Conservation (phyloP, 2,329 filamentous ascomycete species). For the Nemania sp. region DNA sequence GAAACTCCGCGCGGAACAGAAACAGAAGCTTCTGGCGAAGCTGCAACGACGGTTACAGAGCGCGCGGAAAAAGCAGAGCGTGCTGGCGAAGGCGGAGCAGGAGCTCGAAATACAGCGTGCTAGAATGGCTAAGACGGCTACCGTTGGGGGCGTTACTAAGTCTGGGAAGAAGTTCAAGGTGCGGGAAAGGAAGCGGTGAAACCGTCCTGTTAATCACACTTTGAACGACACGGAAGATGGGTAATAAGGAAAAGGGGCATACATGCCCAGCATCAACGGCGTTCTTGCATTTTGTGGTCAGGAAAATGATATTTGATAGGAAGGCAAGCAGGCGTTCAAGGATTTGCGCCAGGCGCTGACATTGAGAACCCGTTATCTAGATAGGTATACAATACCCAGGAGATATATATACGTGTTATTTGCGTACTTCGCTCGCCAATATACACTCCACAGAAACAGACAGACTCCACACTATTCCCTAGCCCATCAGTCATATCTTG, state of each 20-base stretch:
- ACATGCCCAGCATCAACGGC: conserved; percentile 28
- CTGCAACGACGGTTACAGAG: conserved; percentile 62
- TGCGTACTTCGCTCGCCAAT: conserved; percentile 2
- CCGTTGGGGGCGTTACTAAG: conserved; percentile 69
- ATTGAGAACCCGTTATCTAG: not conserved
- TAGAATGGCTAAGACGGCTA: conserved; percentile 74
- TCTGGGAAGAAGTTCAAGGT: conserved; percentile 72
- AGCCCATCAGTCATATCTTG: conserved; percentile 29
- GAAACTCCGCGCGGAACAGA: conserved; percentile 54
- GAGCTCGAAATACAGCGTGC: conserved; percentile 69
- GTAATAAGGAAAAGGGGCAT: not conserved
- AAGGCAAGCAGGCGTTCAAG: conserved; percentile 29
- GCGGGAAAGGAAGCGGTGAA: conserved; percentile 69
- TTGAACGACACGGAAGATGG: not conserved
- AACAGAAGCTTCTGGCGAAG: conserved; percentile 57
- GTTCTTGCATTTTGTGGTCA: conserved; percentile 28
- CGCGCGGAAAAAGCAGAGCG: conserved; percentile 66
- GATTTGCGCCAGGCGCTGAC: conserved; percentile 16
- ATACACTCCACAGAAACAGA: conserved; percentile 20
- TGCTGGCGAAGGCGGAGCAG: conserved; percentile 67
- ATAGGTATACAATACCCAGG: conserved; percentile 26
- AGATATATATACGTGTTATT: conserved; percentile 21
- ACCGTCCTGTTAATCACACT: not conserved
- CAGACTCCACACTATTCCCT: conserved; percentile 22
- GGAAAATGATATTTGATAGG: conserved; percentile 32